Evolutionary conservation across 192 early-diverging fungal genomes (phyloP), one percentile per base, ranked within the genome.

Genomic region (Mortierella antarctica): DNA sequence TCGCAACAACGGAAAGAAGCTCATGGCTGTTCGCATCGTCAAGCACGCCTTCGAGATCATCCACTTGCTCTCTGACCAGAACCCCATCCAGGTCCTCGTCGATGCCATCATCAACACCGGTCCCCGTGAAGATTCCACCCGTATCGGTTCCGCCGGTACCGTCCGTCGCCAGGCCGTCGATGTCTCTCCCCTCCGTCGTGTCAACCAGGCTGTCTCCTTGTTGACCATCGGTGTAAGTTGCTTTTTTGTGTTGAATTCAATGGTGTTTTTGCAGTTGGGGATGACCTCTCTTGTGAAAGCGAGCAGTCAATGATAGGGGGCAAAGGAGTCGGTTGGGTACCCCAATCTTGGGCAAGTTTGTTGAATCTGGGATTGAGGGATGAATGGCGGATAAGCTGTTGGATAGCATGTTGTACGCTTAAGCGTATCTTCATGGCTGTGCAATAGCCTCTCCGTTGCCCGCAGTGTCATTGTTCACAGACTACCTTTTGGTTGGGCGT

Each of bases 1-100:
- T 71, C 95, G 96, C 81, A 99, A 99, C 95, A 99, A 96, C 91
- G 97, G 96, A 83, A 99, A 99, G 93, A 99, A 99, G 93, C 90
- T 99, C 73, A 97, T 98, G 96, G 94, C 97, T 74, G 90, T 91
- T 84, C 96, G 97, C 71, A 99, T 99, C 82, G 95, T 99, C 83
- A 96, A 99, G 92, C 97, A 99, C 89, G 95, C 96, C 61, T 97
- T 99, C 85, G 97, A 99, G 89, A 99, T 99, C 87, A 93, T 98
- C 87, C 91, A 99, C 93, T 91, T 99, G 84, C 91, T 96, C 85
- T 97, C 96, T 79, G 97, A 99, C 87, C 89, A 89, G 86, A 99
- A 99, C 94, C 97, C 97, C 76, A 92, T 98, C 86, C 97, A 99
- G 91, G 89, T 99, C 65, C 89, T 99, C 54, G 94, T 99, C 73